Conservation (phyloP, 2,329 filamentous ascomycete genomes). For the Pochonia chlamydosporia region DNA sequence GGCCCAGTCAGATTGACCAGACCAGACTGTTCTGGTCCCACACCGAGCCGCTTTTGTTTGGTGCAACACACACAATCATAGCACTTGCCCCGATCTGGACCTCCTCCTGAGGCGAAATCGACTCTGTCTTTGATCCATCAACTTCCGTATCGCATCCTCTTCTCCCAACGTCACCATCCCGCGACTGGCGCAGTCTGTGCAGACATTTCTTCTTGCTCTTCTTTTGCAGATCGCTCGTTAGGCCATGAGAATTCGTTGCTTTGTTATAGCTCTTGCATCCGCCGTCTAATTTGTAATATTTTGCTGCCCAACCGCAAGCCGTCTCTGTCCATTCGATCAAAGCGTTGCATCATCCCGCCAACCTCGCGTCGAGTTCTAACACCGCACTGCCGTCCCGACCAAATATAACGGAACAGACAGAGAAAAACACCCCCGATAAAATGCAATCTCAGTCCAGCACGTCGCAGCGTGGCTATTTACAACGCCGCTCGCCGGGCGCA, state of each 20-base stretch:
- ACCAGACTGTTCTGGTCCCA: no score
- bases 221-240: constrained; percentile 14
- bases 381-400: background rate
- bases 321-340: no score
- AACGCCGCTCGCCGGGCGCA: constrained; percentile 58
- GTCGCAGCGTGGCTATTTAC: constrained; percentile 45
- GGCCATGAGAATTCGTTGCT: constrained; percentile 14
- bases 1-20: no score
- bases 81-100: background rate
- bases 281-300: constrained; percentile 2
- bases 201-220: background rate
- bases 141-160: background rate
- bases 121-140: no score
- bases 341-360: background rate
- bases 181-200: background rate
- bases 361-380: background rate
- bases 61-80: no score
- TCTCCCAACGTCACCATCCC: background rate
- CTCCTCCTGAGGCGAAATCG: no score
- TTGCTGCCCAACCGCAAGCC: constrained; percentile 8
- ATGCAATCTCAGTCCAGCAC: constrained; percentile 46
- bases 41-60: no score
- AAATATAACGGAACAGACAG: no score
- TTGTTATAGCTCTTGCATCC: constrained; percentile 1
- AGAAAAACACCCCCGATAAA: background rate